phyloP scores from a whole-genome alignment of 352 stramenopile genomes.

The Phytophthora capsici region DNA sequence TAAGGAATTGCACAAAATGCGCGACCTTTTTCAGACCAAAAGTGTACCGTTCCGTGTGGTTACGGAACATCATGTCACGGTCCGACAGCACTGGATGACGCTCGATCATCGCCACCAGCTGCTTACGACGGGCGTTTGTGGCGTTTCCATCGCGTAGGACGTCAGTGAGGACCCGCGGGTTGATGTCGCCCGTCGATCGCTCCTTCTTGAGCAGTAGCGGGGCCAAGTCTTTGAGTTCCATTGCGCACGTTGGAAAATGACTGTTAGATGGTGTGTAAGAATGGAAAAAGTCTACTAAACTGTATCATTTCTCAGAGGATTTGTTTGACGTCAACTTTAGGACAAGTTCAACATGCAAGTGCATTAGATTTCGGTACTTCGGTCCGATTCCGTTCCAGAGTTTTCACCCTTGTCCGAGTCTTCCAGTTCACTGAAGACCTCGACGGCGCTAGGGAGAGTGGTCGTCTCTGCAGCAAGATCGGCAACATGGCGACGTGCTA shows the following conservation, averaged over 20 bases:
- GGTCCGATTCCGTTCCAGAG: not conserved
- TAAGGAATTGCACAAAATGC: slow-evolving; percentile 25
- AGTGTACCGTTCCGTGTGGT: slow-evolving; percentile 31
- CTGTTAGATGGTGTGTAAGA: not conserved
- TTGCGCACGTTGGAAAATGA: slow-evolving; percentile 4
- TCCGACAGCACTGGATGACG: slow-evolving; percentile 22
- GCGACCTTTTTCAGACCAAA: slow-evolving; percentile 23
- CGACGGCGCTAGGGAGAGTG: slow-evolving; percentile 11
- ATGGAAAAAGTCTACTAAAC: not conserved
- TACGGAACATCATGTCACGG: slow-evolving; percentile 27
- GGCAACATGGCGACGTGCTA: slow-evolving; percentile 23
- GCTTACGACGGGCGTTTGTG: slow-evolving; percentile 16
- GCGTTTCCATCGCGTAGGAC: slow-evolving; percentile 11
- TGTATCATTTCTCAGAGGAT: not conserved
- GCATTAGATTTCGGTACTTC: not conserved
- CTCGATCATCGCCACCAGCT: slow-evolving; percentile 17
- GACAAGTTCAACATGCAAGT: too few relatives aligned
- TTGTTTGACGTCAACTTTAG: not conserved
- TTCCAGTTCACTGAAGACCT: slow-evolving; percentile 14
- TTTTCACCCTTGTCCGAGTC: not conserved
- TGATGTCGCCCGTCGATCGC: slow-evolving; percentile 15
- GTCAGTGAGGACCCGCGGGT: slow-evolving; percentile 12
- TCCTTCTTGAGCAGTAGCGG: slow-evolving; percentile 24
- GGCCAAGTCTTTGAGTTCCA: slow-evolving; percentile 30
- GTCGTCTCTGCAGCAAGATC: slow-evolving; percentile 24